A percentile compares a stretch with the other conserved stretches of the same genome.
Evolutionary conservation across 225 moss, liverwort and hornwort genomes (phyloP).

Genomic region (Physcomitrellopsis africana): DNA sequence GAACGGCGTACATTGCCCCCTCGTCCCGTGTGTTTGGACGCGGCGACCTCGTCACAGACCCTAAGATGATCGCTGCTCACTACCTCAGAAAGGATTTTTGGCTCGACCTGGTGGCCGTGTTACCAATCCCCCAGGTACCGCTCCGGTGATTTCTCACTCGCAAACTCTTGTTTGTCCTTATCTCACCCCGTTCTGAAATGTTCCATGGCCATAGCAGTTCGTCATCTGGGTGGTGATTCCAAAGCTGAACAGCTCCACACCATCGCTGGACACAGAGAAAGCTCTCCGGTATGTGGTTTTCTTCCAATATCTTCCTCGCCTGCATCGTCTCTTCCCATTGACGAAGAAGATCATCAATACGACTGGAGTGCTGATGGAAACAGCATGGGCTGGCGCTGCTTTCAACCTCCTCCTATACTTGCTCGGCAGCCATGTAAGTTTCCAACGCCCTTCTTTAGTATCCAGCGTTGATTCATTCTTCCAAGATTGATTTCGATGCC

Average conservation of each 20-base stretch:
- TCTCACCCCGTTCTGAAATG: background rate
- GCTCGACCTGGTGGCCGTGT: constrained; percentile 65
- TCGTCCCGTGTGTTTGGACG: constrained; percentile 62
- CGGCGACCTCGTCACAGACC: constrained; percentile 59
- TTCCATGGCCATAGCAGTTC: constrained; percentile 34
- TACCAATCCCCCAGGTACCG: constrained; percentile 69
- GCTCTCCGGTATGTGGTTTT: constrained; percentile 52
- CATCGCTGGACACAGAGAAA: constrained; percentile 51
- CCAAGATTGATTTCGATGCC: no score
- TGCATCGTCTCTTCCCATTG: constrained; percentile 57
- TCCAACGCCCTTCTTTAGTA: no score
- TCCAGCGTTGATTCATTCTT: no score
- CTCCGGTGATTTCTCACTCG: no score
- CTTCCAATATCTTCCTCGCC: constrained; percentile 67
- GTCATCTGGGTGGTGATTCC: constrained; percentile 71
- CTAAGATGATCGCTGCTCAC: constrained; percentile 42
- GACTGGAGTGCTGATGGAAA: constrained; percentile 64
- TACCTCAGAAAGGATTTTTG: constrained; percentile 60
- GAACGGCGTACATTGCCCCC: constrained; percentile 53
- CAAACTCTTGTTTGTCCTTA: background rate
- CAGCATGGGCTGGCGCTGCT: constrained; percentile 74
- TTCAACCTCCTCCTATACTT: constrained; percentile 70
- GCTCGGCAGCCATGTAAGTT: constrained; percentile 58
- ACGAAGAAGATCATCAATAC: constrained; percentile 55
- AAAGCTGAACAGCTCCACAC: constrained; percentile 33